phyloP scores from a whole-genome alignment of 129 eudicot species.

The Flaveria bidentis region DNA sequence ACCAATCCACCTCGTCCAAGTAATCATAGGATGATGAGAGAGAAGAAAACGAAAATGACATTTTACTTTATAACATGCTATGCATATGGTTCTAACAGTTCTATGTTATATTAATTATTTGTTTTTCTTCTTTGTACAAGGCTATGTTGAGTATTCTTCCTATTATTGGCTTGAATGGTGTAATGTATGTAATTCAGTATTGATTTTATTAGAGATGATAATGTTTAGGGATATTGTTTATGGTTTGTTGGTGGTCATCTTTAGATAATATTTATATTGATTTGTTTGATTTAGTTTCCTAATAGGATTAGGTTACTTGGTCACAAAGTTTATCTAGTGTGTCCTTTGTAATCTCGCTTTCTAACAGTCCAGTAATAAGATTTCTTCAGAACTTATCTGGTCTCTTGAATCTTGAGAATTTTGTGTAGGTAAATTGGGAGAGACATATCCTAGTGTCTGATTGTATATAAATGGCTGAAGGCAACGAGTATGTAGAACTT shows the following conservation, averaged over 20 bases:
- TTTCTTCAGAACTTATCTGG: background rate
- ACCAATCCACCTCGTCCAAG: slow-evolving; percentile 23
- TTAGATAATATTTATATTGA: background rate
- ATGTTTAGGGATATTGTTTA: background rate
- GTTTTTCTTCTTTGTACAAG: slow-evolving; percentile 21
- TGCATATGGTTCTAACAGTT: slow-evolving; percentile 13
- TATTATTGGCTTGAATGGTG: background rate
- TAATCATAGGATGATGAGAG: slow-evolving; percentile 32
- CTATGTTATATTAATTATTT: slow-evolving; percentile 10
- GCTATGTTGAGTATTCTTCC: background rate
- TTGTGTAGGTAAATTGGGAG: slow-evolving; percentile 49
- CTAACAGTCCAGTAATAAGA: background rate
- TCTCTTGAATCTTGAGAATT: slow-evolving; percentile 9
- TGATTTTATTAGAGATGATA: background rate
- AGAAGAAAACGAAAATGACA: slow-evolving; percentile 33
- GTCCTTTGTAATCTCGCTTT: background rate
- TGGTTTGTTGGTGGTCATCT: slow-evolving; percentile 1
- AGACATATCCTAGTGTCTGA: slow-evolving; percentile 30
- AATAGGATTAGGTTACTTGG: background rate
- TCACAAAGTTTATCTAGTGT: background rate
- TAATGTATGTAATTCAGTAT: background rate
- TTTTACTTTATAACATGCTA: slow-evolving; percentile 25
- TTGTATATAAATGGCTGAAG: slow-evolving; percentile 61
- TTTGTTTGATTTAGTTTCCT: slow-evolving; percentile 9
- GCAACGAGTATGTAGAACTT: slow-evolving; percentile 60